phyloP scores from a whole-genome alignment of 192 early-diverging fungal genomes.

The Coemansia sp. region DNA sequence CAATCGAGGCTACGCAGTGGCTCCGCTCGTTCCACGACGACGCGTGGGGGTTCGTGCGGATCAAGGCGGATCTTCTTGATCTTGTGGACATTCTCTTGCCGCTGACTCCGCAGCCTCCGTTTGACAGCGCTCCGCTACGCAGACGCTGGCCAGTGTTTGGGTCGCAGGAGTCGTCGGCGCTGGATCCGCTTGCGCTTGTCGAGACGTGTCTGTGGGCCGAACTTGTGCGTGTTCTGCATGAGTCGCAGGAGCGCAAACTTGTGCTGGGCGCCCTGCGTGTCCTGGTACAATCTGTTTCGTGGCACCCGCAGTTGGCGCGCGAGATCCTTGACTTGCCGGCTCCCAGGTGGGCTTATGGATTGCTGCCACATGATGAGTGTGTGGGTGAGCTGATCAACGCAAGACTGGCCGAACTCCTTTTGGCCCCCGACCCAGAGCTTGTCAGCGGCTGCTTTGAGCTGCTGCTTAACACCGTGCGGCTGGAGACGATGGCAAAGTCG shows the following conservation, averaged over 20 bases:
- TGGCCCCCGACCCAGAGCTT: constrained; percentile 41
- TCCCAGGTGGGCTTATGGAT: constrained; percentile 18
- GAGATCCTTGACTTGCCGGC: constrained; percentile 36
- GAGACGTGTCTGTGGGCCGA: constrained; percentile 53
- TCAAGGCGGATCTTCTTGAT: constrained; percentile 40
- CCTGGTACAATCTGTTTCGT: constrained; percentile 44
- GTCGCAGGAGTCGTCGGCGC: constrained; percentile 11
- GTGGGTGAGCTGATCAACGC: constrained; percentile 38
- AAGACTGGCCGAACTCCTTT: constrained; percentile 33
- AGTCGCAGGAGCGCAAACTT: constrained; percentile 38
- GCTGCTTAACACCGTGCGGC: constrained; percentile 46
- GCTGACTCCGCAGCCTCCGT: constrained; percentile 26
- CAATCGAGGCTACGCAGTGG: constrained; percentile 45
- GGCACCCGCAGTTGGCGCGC: constrained; percentile 54
- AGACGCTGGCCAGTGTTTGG: constrained; percentile 31
- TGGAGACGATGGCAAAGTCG: constrained; percentile 44
- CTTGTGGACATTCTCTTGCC: constrained; percentile 45
- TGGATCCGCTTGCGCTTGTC: constrained; percentile 41
- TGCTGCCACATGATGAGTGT: background rate
- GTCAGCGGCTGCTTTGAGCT: constrained; percentile 44
- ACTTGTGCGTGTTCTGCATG: constrained; percentile 34
- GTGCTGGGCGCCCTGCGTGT: constrained; percentile 43
- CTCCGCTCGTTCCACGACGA: constrained; percentile 21
- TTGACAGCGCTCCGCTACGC: constrained; percentile 22
- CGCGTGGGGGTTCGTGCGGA: background rate